Evolutionary conservation across 129 eudicot species (phyloP).

Genomic region (Flaveria bidentis): DNA sequence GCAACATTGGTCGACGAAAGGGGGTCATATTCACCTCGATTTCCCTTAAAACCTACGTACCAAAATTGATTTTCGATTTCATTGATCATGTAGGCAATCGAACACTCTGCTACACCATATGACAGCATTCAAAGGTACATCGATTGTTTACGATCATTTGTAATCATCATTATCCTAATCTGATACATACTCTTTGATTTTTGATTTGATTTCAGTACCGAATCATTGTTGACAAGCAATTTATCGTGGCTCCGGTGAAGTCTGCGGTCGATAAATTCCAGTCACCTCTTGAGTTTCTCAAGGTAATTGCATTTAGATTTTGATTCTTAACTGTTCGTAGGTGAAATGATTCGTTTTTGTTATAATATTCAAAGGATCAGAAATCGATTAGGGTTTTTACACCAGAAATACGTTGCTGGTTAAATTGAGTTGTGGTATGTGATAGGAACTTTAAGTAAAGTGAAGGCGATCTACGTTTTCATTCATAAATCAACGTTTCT

Average conservation of each 20-base stretch:
- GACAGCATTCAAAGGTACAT: slow-evolving; percentile 12
- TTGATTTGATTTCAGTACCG: slow-evolving; percentile 24
- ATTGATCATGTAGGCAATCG: slow-evolving; percentile 13
- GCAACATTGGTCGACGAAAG: too few species aligned
- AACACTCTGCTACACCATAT: background rate
- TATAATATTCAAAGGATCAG: background rate
- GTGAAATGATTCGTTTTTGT: background rate
- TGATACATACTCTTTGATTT: background rate
- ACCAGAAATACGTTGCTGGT: background rate
- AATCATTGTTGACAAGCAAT: slow-evolving; percentile 48
- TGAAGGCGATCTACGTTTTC: background rate
- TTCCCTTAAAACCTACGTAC: slow-evolving; percentile 12
- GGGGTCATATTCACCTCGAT: slow-evolving; percentile 10
- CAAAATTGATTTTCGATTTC: background rate
- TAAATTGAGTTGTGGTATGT: background rate
- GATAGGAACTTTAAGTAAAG: background rate
- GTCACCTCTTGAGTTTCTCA: slow-evolving; percentile 68
- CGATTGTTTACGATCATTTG: background rate
- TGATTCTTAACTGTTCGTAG: background rate
- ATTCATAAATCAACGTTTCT: background rate
- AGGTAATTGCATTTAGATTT: slow-evolving; percentile 41
- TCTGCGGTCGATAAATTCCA: slow-evolving; percentile 68
- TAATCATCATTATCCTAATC: background rate
- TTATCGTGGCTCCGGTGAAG: slow-evolving; percentile 65
- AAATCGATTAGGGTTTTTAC: background rate